Percentiles rank a stretch among this genome's conserved stretches.
Conservation (phyloP, 2,329 filamentous ascomycete species). For the Pestalotiopsis sp. region DNA sequence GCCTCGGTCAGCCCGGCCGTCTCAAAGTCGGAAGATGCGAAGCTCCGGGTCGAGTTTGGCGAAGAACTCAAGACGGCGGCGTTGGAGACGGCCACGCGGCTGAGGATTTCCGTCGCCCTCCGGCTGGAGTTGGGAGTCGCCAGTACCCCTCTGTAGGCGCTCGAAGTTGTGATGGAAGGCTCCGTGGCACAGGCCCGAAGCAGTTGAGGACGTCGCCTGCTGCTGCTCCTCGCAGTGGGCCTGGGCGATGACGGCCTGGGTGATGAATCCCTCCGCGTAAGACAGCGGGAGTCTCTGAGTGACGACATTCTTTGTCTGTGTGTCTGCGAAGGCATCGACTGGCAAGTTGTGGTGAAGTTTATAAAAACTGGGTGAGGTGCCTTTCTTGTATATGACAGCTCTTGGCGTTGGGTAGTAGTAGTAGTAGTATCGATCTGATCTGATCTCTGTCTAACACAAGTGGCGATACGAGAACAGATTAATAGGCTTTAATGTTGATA, state of each 20-base stretch:
- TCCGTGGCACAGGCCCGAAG: slow-evolving; percentile 59
- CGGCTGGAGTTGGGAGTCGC: slow-evolving; percentile 50
- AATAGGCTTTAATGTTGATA: neutral
- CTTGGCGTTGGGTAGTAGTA: neutral
- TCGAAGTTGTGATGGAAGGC: slow-evolving; percentile 60
- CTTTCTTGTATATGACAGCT: neutral
- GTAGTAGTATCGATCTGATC: no score
- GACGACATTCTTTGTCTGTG: slow-evolving; percentile 36
- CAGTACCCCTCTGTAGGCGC: slow-evolving; percentile 53
- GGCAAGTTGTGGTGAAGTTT: neutral
- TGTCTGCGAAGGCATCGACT: neutral
- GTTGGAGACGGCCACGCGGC: slow-evolving; percentile 53
- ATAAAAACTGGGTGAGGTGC: neutral
- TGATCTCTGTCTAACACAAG: neutral
- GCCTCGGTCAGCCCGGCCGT: slow-evolving; percentile 23
- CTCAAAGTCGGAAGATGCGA: slow-evolving; percentile 33
- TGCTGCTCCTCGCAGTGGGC: slow-evolving; percentile 27
- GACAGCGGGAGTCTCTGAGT: slow-evolving; percentile 36
- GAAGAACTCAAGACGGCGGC: slow-evolving; percentile 30
- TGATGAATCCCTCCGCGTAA: slow-evolving; percentile 42
- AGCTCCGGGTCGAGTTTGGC: slow-evolving; percentile 37
- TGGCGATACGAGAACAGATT: neutral
- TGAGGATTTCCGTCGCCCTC: slow-evolving; percentile 57
- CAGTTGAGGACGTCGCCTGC: slow-evolving; percentile 53
- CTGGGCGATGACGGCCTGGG: slow-evolving; percentile 45